Evolutionary conservation across 352 stramenopile species (phyloP), one percentile per base, ranked within the genome.

Genomic region (Pythium monospermum): DNA sequence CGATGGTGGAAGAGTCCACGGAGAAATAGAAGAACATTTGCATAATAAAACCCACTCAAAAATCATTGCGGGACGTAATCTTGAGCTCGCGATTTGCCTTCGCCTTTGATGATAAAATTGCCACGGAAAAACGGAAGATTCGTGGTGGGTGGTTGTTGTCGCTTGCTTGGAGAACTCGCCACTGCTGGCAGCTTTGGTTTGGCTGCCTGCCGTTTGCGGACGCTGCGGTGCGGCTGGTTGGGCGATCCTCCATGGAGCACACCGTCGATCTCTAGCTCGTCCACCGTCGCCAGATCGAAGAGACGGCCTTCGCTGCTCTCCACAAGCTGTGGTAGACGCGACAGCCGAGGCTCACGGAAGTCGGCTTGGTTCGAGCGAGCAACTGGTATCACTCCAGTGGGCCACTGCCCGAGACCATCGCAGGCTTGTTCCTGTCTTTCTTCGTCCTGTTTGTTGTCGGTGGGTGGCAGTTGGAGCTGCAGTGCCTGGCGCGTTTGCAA

Each of bases 101-200:
- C 66, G 21, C 75, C 75, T 59, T 68, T 53, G 30, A 87, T 73
- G 28, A 80, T 50, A 63, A 90, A 76, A 49, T 83, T 85, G 19
- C 76, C 76, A 2, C 71, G 65, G 61, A 87, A 91, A 45, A 91
- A 91, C 50, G 79, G 79, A 36, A 87, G 48, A 12, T 38, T 33
- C 5, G 47, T 54, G n/a, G n/a, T n/a, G n/a, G n/a, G n/a, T n/a
- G n/a, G n/a, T 36, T 57, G 36, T 15, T 61, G 47, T 13, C 52
- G 58, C 13, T 39, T 27, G 15, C n/a, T n/a, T n/a, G 36, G 27
- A 38, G 45, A 47, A 26, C 41, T 45, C 16, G 38, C 19, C 13
- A 11, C 38, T 27, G 15, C 18, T 11, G 11, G 27, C 13, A 36
- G 23, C 31, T 50, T 68, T 23, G 27, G 31, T 30, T 61, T 68